Evolutionary conservation across 305 asterid species (phyloP).

Genomic region (Stenogyne calaminthoides): DNA sequence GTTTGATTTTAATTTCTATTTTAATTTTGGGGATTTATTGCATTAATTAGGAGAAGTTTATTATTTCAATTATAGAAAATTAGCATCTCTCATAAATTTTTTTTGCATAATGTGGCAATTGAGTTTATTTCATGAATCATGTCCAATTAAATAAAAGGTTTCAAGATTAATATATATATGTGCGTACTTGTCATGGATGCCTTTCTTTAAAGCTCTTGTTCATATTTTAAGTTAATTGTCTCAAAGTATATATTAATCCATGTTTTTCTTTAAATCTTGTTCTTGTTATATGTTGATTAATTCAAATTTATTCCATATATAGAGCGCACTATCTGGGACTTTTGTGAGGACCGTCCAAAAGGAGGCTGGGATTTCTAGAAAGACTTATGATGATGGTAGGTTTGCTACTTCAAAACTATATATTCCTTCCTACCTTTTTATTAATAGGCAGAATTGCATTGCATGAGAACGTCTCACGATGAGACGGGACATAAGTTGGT

Average conservation of each 20-base stretch:
- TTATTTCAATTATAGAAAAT: too few relatives aligned
- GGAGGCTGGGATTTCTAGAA: conserved; percentile 45
- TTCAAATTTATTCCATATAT: conserved; percentile 9
- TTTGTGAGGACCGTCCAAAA: conserved; percentile 44
- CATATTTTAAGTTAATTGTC: neutral
- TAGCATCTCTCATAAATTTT: too few relatives aligned
- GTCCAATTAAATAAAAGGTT: neutral
- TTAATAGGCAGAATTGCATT: too few relatives aligned
- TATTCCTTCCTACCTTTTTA: too few relatives aligned
- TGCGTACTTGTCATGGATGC: neutral
- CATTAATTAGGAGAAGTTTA: neutral
- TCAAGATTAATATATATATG: too few relatives aligned
- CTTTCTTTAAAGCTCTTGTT: neutral
- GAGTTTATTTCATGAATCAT: too few relatives aligned
- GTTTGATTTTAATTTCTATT: conserved; percentile 34
- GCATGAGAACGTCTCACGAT: too few relatives aligned
- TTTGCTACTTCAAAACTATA: conserved; percentile 3
- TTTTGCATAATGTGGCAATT: too few relatives aligned
- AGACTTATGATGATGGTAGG: conserved; percentile 54
- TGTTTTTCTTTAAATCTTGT: conserved; percentile 4
- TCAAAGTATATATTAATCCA: neutral
- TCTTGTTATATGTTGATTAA: conserved; percentile 23
- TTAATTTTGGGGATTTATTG: neutral
- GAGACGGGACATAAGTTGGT: too few relatives aligned
- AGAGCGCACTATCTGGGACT: conserved; percentile 64